phyloP scores from a whole-genome alignment of 192 early-diverging fungal genomes.

The Coemansia sp. region DNA sequence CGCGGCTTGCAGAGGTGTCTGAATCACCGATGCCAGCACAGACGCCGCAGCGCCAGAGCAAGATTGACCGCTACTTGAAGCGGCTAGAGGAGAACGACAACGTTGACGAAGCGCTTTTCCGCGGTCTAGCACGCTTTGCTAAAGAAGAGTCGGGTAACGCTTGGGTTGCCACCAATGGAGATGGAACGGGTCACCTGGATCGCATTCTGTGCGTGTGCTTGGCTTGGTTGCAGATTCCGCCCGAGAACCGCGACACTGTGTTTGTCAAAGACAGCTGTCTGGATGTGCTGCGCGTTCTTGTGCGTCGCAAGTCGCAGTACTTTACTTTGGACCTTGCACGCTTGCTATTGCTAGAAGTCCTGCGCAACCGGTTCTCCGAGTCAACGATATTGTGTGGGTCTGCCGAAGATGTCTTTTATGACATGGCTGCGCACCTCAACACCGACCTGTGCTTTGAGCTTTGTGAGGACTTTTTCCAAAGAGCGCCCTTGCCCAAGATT shows the following conservation, averaged over 20 bases:
- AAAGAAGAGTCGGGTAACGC: slow-evolving; percentile 42
- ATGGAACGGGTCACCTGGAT: slow-evolving; percentile 30
- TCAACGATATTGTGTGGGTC: slow-evolving; percentile 49
- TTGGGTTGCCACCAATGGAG: slow-evolving; percentile 21
- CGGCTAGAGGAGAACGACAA: slow-evolving; percentile 23
- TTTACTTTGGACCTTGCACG: slow-evolving; percentile 36
- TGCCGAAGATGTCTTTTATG: slow-evolving; percentile 47
- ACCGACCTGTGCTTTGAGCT: slow-evolving; percentile 42
- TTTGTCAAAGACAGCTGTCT: slow-evolving; percentile 51
- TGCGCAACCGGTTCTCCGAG: slow-evolving; percentile 47
- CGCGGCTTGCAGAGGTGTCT: no score
- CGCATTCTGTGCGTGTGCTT: slow-evolving; percentile 41
- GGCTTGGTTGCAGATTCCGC: slow-evolving; percentile 41
- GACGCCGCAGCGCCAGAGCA: slow-evolving; percentile 31
- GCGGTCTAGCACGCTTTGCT: slow-evolving; percentile 47
- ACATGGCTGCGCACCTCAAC: slow-evolving; percentile 43
- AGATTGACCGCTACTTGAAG: slow-evolving; percentile 23
- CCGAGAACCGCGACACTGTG: slow-evolving; percentile 42
- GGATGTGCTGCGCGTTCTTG: slow-evolving; percentile 48
- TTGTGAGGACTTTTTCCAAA: slow-evolving; percentile 40
- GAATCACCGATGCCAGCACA: slow-evolving; percentile 40
- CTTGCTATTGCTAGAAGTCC: slow-evolving; percentile 36
- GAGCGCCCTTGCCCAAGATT: slow-evolving; percentile 44
- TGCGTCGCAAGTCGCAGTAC: slow-evolving; percentile 43
- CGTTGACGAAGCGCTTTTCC: slow-evolving; percentile 45